phyloP scores from a whole-genome alignment of 192 early-diverging fungal species.

The Dimargaris cristalligena region DNA sequence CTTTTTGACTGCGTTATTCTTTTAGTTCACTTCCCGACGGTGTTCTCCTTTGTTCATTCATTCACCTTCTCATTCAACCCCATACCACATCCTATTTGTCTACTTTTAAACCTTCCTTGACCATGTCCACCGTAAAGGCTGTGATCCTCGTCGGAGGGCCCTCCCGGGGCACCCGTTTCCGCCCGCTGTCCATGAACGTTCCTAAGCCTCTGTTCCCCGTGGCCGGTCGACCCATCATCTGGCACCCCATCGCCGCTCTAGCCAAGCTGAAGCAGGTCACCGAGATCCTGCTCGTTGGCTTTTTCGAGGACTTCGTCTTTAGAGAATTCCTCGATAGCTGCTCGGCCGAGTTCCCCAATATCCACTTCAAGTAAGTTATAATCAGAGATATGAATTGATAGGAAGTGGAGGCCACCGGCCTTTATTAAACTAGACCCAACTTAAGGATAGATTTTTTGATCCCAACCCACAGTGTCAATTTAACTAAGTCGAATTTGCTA shows the following conservation, averaged over 20 bases:
- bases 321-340: conserved; percentile 73
- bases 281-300: conserved; percentile 90
- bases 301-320: conserved; percentile 93
- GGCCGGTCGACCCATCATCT: conserved; percentile 88
- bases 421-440: no score
- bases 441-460: no score
- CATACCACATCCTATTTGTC: background rate
- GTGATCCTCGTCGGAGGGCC: conserved; percentile 96
- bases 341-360: conserved; percentile 67
- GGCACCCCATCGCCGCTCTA: conserved; percentile 88
- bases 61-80: no score
- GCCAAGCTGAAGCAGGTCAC: conserved; percentile 73
- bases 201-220: conserved; percentile 99
- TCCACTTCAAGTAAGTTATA: conserved; percentile 70
- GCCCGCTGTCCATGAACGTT: conserved; percentile 85
- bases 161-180: conserved; percentile 91
- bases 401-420: no score
- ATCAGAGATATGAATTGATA: no score
- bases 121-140: conserved; percentile 45
- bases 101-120: background rate
- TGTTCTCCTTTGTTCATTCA: no score
- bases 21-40: no score
- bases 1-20: no score
- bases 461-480: no score
- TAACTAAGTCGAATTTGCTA: no score